Evolutionary conservation across 2,329 filamentous ascomycete genomes (phyloP).

Genomic region (Aschersonia sp.): DNA sequence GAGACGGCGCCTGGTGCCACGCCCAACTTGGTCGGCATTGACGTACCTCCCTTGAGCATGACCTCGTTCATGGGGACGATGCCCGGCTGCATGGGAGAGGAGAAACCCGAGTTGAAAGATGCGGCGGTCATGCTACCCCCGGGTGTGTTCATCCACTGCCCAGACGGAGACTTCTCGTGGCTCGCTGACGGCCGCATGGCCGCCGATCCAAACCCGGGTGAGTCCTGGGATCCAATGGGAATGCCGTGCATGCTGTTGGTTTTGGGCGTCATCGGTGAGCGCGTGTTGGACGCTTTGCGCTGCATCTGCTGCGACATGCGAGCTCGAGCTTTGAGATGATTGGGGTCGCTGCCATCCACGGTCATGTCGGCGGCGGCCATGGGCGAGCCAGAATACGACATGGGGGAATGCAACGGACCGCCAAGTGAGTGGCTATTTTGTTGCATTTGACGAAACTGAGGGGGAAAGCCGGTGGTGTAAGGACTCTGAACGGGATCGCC

Average conservation of each 20-base stretch:
- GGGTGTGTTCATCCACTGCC: slow-evolving; percentile 79
- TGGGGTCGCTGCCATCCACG: slow-evolving; percentile 33
- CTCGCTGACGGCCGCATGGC: slow-evolving; percentile 57
- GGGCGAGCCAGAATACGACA: slow-evolving; percentile 24
- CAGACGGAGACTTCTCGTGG: slow-evolving; percentile 74
- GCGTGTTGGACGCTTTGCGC: slow-evolving; percentile 57
- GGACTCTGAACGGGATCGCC: slow-evolving; percentile 86
- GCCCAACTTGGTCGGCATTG: slow-evolving; percentile 75
- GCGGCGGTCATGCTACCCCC: slow-evolving; percentile 57
- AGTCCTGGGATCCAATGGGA: slow-evolving; percentile 52
- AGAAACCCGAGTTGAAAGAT: slow-evolving; percentile 77
- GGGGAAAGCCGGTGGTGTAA: slow-evolving; percentile 66
- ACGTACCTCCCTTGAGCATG: slow-evolving; percentile 74
- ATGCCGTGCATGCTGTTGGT: slow-evolving; percentile 62
- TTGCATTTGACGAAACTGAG: slow-evolving; percentile 61
- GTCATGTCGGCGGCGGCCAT: slow-evolving; percentile 31
- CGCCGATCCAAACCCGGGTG: slow-evolving; percentile 58
- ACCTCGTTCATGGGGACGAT: slow-evolving; percentile 77
- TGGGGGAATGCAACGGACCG: slow-evolving; percentile 28
- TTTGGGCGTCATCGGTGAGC: slow-evolving; percentile 76
- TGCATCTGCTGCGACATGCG: slow-evolving; percentile 50
- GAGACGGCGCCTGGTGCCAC: slow-evolving; percentile 41
- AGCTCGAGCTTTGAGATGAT: slow-evolving; percentile 47
- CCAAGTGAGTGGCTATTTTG: slow-evolving; percentile 37
- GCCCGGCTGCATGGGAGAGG: slow-evolving; percentile 59